Evolutionary conservation across 2,329 filamentous ascomycete species (phyloP).

Genomic region (Aspergillus sp.): DNA sequence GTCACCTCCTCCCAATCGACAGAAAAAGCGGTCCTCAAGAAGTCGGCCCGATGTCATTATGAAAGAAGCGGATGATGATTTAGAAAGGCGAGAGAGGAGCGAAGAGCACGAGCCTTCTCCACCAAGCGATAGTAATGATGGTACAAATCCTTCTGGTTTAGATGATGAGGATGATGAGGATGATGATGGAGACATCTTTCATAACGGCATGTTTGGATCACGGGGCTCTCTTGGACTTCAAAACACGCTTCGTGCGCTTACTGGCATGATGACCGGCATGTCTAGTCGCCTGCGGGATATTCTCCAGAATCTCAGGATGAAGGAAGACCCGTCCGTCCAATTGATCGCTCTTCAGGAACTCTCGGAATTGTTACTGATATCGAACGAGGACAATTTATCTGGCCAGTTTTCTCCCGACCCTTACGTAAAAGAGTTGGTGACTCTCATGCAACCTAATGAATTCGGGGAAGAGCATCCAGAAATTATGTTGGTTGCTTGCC

Average conservation of each 20-base stretch:
- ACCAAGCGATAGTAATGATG: constrained; percentile 66
- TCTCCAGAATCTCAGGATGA: constrained; percentile 71
- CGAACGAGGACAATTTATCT: constrained; percentile 93
- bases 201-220: constrained; percentile 62
- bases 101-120: constrained; percentile 59
- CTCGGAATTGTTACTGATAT: constrained; percentile 88
- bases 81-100: constrained; percentile 39
- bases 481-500: constrained; percentile 94
- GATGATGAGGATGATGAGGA: constrained; percentile 60
- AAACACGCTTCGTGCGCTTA: constrained; percentile 79
- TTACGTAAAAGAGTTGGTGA: constrained; percentile 91
- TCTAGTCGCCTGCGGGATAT: constrained; percentile 77
- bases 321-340: constrained; percentile 83
- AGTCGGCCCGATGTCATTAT: constrained; percentile 68
- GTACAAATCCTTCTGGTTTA: constrained; percentile 52
- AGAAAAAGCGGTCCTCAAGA: constrained; percentile 56
- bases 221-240: constrained; percentile 69
- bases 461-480: constrained; percentile 89
- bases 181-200: constrained; percentile 62
- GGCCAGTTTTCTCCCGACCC: constrained; percentile 93
- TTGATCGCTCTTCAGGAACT: constrained; percentile 90
- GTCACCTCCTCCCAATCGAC: constrained; percentile 42
- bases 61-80: constrained; percentile 64
- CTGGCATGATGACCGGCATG: constrained; percentile 86
- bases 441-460: constrained; percentile 87